These are phyloP conservation scores for Draba incana DNA, from an alignment of 345 rosid species.

Conservation along the genomic window DNA sequence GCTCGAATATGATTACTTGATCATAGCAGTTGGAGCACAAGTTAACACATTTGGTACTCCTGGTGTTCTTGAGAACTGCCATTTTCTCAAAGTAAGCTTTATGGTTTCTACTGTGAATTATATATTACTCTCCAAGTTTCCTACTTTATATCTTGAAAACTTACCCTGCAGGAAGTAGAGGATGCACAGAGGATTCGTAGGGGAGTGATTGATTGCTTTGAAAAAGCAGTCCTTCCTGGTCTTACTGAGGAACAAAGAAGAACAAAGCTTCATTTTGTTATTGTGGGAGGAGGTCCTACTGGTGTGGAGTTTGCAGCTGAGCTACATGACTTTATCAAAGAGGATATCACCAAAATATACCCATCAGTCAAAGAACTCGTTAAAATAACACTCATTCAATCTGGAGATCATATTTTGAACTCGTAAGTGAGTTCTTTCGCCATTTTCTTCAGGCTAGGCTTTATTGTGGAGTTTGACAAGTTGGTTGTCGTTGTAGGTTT, in stretches of 20 bases:
- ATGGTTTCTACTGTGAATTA: background rate
- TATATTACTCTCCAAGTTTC: background rate
- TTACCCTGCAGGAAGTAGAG: constrained; percentile 72
- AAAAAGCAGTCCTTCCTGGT: constrained; percentile 83
- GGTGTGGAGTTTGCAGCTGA: constrained; percentile 99
- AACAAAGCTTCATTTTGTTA: constrained; percentile 83
- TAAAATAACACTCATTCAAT: constrained; percentile 75
- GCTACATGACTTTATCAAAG: constrained; percentile 80
- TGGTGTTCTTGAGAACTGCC: constrained; percentile 93
- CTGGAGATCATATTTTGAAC: constrained; percentile 96
- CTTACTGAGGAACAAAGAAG: constrained; percentile 79
- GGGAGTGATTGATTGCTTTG: constrained; percentile 86
- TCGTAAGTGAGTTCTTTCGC: constrained; percentile 51
- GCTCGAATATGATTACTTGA: constrained; percentile 84
- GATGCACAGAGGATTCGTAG: constrained; percentile 92
- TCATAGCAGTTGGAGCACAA: constrained; percentile 89
- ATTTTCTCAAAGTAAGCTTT: constrained; percentile 75
- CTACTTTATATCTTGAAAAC: background rate
- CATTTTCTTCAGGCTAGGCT: background rate
- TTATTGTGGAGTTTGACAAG: constrained; percentile 17
- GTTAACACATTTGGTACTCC: constrained; percentile 92
- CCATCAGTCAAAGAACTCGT: constrained; percentile 74
- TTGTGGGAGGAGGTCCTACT: constrained; percentile 99
- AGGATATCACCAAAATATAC: constrained; percentile 73
- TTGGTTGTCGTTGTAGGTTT: constrained; percentile 53